Base-by-base conservation (phyloP, 1,284 basidiomycete genomes). In the Pterulicium gracile region DNA sequence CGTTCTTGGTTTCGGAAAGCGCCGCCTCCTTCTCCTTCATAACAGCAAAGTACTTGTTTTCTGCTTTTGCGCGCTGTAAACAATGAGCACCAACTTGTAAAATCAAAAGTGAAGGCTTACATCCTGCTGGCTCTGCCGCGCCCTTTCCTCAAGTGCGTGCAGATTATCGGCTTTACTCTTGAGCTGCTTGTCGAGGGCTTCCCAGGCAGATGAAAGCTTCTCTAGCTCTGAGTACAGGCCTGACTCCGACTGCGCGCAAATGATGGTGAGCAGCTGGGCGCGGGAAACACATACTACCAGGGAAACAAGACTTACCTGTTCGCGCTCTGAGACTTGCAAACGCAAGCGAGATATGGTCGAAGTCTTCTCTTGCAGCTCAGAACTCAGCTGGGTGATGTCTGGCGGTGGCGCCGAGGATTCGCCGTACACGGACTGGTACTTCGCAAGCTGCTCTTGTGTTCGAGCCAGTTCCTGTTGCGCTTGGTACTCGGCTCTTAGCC, bases 21-120 rank as follows among this genome's bases (percentile, higher is more conserved):
- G 85, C 64, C 2, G 85, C 81, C 51, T 97, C 93, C 61, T 90
- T 93, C 48, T 86, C 81, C 24, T 90, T 81, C 85, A 95, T 91
- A 3, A 86, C 82, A 20, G 88, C 78, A 61, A 85, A 98, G 63
- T 83, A 98, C 65, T 93, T 96, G 70, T 93, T 96, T 56, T 98
- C 94, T 17, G 88, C 82, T 65, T 95, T 97, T 12, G 90, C 88
- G 82, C 79, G 87, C 79, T 86, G 56, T 41, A 39, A 39, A n/a
- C n/a, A 19, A 24, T 27, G 39, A 34, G 22, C 24, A 48, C 17
- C 45, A 35, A n/a, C 49, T 44, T 48, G 42, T 19, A 17, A 44
- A 46, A 14, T 21, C 4, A n/a, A 17, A 44, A 13, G 42, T 2
- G 39, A 47, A 32, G n/a, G 59, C 71, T 44, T 51, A 88, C 88